Conservation (phyloP, 345 rosid genomes). For the Acer negundo region DNA sequence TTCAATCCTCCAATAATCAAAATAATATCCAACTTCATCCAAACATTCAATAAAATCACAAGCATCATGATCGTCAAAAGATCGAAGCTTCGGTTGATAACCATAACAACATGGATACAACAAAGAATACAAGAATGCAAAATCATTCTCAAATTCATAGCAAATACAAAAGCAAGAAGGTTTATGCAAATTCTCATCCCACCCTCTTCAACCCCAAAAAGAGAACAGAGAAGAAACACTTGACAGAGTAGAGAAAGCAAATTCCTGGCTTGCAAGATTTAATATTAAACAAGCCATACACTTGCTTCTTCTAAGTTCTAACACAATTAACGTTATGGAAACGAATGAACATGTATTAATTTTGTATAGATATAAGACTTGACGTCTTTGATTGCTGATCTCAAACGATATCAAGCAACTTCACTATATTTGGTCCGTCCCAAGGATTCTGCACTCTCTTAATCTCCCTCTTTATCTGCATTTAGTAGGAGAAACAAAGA, state of each 20-base stretch:
- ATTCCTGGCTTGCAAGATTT: not conserved
- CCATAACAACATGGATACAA: no score
- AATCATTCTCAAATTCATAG: not conserved
- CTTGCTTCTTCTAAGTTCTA: constrained; percentile 5
- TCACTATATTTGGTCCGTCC: constrained; percentile 93
- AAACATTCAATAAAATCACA: no score
- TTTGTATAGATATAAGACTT: constrained; percentile 61
- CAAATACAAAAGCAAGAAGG: constrained; percentile 3
- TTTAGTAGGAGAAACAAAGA: not conserved
- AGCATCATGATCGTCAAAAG: no score
- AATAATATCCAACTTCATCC: no score
- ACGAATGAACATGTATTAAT: not conserved
- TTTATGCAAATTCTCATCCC: not conserved
- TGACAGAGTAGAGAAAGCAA: not conserved
- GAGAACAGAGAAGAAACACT: not conserved
- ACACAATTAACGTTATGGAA: not conserved
- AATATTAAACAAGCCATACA: not conserved
- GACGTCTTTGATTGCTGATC: constrained; percentile 97
- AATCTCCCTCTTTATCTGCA: constrained; percentile 97
- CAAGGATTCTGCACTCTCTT: constrained; percentile 94
- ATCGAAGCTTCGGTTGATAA: no score
- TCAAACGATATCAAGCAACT: constrained; percentile 92
- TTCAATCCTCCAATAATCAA: no score
- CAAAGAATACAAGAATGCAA: no score
- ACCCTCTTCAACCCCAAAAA: not conserved